Base-by-base conservation (phyloP, 805 yeast species). In the Zygotorulaspora chibaensis region DNA sequence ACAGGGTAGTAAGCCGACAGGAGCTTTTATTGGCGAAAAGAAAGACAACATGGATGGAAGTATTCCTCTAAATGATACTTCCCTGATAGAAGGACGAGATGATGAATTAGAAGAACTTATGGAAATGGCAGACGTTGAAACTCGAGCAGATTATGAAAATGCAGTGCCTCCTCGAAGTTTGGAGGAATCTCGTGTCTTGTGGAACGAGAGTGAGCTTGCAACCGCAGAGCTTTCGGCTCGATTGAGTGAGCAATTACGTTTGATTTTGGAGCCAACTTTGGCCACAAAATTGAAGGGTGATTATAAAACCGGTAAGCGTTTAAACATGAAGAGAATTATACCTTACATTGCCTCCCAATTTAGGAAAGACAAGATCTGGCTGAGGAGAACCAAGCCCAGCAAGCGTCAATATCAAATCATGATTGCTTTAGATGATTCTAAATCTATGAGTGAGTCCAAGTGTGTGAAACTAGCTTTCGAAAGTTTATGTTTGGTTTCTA, bases 311-410 rank as follows among this genome's bases (percentile, higher is more conserved):
- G 99, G 99, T 65, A 93, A 93, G 66, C 76, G 99, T 55, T 77
- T 93, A 58, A 93, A 93, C 67, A 90, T 93, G 98, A 93, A 91
- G 73, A 77, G 97, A 55, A 93, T 93, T 58, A 93, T 93, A 59
- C 96, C 98, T 6, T 93, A 91, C 66, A 93, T 93, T 72, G 99
- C 99, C 0, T 87, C 96, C 31, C 96, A 89, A 59, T 93, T 88
- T 79, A 82, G 96, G 60, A 93, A 93, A 65, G 99, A 93, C 66
- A 93, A 93, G 73, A 93, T 93, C 47, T 93, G 99, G 99, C 76
- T 93, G 69, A 80, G 96, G 63, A 80, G 99, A 67, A 89, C 97
- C 6, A 91, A 93, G 63, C 99, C 99, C 46, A 86, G 95, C 55
- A 93, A 93, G 72, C 82, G 99, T 59, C 93, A 90, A 63, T 93